These are phyloP conservation scores for Mucor mucedo DNA, from an alignment of 371 early-diverging fungal genomes.

Conservation along the genomic window DNA sequence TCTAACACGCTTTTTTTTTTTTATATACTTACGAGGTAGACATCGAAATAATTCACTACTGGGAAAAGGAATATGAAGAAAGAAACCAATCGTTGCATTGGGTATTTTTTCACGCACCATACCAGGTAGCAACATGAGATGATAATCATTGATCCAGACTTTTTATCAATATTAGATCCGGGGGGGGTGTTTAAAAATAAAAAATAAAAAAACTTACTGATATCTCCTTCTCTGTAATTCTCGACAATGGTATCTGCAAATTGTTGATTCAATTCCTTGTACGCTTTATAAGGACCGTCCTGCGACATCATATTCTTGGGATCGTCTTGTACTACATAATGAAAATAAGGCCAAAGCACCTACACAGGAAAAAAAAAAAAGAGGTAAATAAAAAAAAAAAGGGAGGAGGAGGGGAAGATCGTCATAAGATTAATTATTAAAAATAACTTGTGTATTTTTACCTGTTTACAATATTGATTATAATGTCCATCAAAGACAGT, in stretches of 20 bases:
- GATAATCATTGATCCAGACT: constrained; percentile 99
- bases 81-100: constrained; percentile 89
- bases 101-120: constrained; percentile 81
- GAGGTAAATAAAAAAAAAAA: too few species aligned
- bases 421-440: too few species aligned
- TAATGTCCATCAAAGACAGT: constrained; percentile 84
- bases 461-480: constrained; percentile 94
- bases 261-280: constrained; percentile 78
- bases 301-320: constrained; percentile 60
- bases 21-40: constrained; percentile 70
- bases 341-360: constrained; percentile 96
- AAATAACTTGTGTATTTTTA: constrained; percentile 13
- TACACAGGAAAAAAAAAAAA: too few species aligned
- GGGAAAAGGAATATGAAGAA: constrained; percentile 97
- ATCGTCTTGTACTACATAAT: constrained; percentile 90
- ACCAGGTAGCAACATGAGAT: constrained; percentile 92
- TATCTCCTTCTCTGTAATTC: constrained; percentile 80
- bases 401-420: too few species aligned
- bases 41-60: constrained; percentile 91
- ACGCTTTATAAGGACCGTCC: constrained; percentile 79
- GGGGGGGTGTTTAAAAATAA: not conserved
- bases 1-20: too few species aligned
- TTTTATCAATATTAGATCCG: not conserved
- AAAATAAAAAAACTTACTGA: constrained; percentile 62
- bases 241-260: constrained; percentile 81